A percentile compares a stretch with the other conserved stretches of the same genome.
Evolutionary conservation across 192 early-diverging fungal species (phyloP).

Genomic region (Hyaloraphidium curvatum): DNA sequence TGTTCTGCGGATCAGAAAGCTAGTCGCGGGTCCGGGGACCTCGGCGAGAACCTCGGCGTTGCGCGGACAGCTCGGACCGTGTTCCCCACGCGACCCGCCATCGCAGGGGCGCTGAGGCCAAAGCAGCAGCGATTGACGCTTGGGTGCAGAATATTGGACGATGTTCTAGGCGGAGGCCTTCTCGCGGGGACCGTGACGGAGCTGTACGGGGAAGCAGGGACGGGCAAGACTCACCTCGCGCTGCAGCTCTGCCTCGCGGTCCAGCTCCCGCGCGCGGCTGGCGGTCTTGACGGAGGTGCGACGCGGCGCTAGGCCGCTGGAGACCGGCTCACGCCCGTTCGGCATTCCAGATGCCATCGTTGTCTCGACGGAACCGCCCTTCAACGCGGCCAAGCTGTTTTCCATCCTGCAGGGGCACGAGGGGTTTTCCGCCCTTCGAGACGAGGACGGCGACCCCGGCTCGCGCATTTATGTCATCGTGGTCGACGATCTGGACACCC

Average conservation of each 20-base stretch:
- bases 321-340: neutral
- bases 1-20: too few species aligned
- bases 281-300: neutral
- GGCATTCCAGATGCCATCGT: neutral
- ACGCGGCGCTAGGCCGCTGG: neutral
- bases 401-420: neutral
- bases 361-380: neutral
- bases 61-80: too few species aligned
- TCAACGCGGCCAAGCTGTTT: neutral
- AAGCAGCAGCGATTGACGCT: too few species aligned
- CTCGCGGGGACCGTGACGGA: conserved; percentile 1
- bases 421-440: neutral
- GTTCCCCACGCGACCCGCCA: too few species aligned
- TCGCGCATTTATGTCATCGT: neutral
- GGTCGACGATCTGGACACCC: neutral
- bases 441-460: neutral
- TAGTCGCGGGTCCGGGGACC: too few species aligned
- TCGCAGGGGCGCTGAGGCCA: too few species aligned
- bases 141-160: too few species aligned
- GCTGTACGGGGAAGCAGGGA: conserved; percentile 1
- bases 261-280: neutral
- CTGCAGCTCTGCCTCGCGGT: conserved; percentile 1
- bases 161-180: neutral
- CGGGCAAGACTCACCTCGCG: neutral
- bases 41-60: too few species aligned